A percentile compares a stretch with the other conserved stretches of the same genome.
Evolutionary conservation across 345 rosid genomes (phyloP).

Genomic region (Eutrema japonicum): DNA sequence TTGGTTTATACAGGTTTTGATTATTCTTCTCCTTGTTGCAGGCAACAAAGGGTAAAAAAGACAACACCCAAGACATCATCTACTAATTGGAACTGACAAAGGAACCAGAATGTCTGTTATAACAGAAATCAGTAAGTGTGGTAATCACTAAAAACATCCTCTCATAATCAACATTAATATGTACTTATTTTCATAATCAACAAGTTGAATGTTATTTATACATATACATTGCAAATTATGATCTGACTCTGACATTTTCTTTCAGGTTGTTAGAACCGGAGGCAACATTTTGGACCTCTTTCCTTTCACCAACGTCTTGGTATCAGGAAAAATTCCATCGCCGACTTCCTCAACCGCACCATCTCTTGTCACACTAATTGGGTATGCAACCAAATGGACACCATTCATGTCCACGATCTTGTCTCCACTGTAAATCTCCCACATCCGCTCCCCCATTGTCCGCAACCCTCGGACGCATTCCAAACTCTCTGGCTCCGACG

Average conservation of each 20-base stretch:
- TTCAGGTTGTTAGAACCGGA: slow-evolving; percentile 65
- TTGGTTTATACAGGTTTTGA: slow-evolving; percentile 34
- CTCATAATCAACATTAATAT: slow-evolving; percentile 8
- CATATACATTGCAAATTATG: slow-evolving; percentile 20
- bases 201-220: slow-evolving; percentile 26
- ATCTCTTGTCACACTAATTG: slow-evolving; percentile 56
- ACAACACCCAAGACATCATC: slow-evolving; percentile 20
- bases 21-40: slow-evolving; percentile 33
- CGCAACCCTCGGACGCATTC: slow-evolving; percentile 61
- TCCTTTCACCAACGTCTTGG: slow-evolving; percentile 71
- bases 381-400: slow-evolving; percentile 72
- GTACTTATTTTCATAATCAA: slow-evolving; percentile 2
- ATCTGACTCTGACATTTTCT: not conserved
- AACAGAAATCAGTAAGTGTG: slow-evolving; percentile 27
- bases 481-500: slow-evolving; percentile 57
- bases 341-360: slow-evolving; percentile 61
- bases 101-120: slow-evolving; percentile 7
- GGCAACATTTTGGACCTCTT: slow-evolving; percentile 72
- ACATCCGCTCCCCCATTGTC: slow-evolving; percentile 66
- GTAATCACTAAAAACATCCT: not conserved
- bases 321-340: slow-evolving; percentile 73
- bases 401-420: slow-evolving; percentile 74
- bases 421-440: slow-evolving; percentile 71
- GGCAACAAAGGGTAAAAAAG: slow-evolving; percentile 28
- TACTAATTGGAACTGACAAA: slow-evolving; percentile 6